Percentiles rank a stretch among this genome's conserved stretches.
Conservation (phyloP, 176 grass and related monocot species). For the Aegilops speltoides region DNA sequence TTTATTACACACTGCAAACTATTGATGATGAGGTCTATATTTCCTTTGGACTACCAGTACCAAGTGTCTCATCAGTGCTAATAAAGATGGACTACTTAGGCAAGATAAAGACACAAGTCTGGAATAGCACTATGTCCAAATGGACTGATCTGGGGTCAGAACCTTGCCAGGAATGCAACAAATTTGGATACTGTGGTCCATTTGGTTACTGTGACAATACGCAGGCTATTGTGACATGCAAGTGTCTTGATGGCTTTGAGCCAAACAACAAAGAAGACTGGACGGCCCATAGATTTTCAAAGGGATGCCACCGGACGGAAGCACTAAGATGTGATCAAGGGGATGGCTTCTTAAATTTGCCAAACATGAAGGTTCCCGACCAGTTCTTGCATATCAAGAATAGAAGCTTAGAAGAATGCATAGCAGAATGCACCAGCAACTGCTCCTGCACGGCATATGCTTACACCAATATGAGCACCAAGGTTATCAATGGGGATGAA, state of each 20-base stretch:
- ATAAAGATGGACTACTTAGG: slow-evolving; percentile 28
- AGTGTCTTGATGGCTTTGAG: slow-evolving; percentile 47
- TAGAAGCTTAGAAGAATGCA: slow-evolving; percentile 26
- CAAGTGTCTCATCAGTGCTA: neutral
- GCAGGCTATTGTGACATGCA: slow-evolving; percentile 14
- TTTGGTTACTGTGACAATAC: slow-evolving; percentile 41
- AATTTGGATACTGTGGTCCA: slow-evolving; percentile 32
- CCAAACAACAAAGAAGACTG: slow-evolving; percentile 20
- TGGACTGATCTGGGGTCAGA: neutral
- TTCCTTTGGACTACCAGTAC: neutral
- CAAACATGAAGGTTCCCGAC: slow-evolving; percentile 39
- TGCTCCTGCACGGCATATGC: slow-evolving; percentile 56
- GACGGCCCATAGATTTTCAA: neutral
- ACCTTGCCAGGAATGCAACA: slow-evolving; percentile 37
- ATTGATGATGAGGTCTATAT: slow-evolving; percentile 5
- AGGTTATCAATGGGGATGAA: neutral
- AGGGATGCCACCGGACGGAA: slow-evolving; percentile 40
- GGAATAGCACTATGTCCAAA: neutral
- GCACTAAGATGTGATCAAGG: slow-evolving; percentile 17
- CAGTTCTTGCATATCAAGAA: slow-evolving; percentile 10
- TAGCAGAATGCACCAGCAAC: slow-evolving; percentile 32
- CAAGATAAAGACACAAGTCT: neutral
- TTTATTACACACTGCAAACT: neutral
- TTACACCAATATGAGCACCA: slow-evolving; percentile 1
- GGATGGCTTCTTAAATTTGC: slow-evolving; percentile 14